Evolutionary conservation across 345 rosid species (phyloP).

Genomic region (Nasturtium officinale): DNA sequence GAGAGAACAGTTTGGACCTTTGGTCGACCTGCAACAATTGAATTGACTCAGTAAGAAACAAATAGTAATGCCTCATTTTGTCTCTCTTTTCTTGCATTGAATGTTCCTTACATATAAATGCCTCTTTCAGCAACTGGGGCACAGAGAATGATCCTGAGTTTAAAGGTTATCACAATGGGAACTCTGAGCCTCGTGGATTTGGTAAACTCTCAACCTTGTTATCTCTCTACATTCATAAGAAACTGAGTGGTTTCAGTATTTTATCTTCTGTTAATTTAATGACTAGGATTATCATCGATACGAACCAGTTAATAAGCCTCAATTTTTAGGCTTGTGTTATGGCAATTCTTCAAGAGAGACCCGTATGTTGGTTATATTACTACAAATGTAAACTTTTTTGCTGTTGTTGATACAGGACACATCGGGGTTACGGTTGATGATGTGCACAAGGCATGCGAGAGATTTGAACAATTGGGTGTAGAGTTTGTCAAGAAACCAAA

Average conservation of each 20-base stretch:
- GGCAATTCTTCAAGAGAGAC: background rate
- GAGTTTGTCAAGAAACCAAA: constrained; percentile 87
- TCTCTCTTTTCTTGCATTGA: constrained; percentile 32
- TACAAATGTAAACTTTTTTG: background rate
- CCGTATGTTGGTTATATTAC: background rate
- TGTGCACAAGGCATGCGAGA: constrained; percentile 88
- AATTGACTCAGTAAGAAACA: constrained; percentile 76
- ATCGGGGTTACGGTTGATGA: constrained; percentile 95
- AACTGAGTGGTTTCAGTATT: background rate
- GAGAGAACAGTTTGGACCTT: constrained; percentile 92
- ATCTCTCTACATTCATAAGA: constrained; percentile 10
- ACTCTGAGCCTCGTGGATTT: constrained; percentile 91
- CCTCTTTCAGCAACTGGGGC: constrained; percentile 81
- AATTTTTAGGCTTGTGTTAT: background rate
- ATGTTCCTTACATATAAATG: constrained; percentile 26
- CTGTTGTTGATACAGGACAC: constrained; percentile 62
- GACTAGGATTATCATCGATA: background rate
- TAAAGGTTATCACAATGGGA: constrained; percentile 92
- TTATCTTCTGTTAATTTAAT: background rate
- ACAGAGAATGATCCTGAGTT: constrained; percentile 89
- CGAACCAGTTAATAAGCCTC: background rate
- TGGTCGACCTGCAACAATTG: constrained; percentile 76
- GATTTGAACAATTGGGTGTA: constrained; percentile 84
- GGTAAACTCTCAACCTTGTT: constrained; percentile 50
- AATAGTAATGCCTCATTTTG: background rate